These are phyloP conservation scores for Niveomyces coronatus DNA, from an alignment of 2,329 filamentous ascomycete species.

Conservation along the genomic window DNA sequence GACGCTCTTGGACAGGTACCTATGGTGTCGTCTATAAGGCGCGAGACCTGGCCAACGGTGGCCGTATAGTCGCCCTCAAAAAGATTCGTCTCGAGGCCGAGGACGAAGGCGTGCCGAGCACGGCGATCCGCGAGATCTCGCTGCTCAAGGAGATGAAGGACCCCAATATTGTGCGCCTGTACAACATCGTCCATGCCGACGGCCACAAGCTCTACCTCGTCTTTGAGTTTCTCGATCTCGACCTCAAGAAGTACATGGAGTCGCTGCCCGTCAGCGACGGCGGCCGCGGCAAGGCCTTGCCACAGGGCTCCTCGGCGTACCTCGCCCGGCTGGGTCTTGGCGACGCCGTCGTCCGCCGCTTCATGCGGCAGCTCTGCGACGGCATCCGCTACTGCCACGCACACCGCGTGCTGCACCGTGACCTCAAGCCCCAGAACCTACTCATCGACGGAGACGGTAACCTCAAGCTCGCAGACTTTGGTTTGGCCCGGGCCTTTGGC, in stretches of 20 bases:
- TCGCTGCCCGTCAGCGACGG: constrained; percentile 74
- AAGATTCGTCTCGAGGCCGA: constrained; percentile 93
- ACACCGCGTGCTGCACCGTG: constrained; percentile 77
- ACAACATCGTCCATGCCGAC: constrained; percentile 91
- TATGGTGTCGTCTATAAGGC: constrained; percentile 96
- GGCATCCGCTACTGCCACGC: constrained; percentile 84
- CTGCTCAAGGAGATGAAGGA: constrained; percentile 92
- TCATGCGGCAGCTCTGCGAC: constrained; percentile 80
- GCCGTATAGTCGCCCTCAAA: constrained; percentile 84
- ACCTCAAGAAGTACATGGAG: constrained; percentile 96
- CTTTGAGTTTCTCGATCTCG: constrained; percentile 82
- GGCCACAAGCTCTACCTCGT: constrained; percentile 93
- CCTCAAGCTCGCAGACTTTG: constrained; percentile 84
- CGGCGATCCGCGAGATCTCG: constrained; percentile 88
- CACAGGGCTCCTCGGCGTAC: constrained; percentile 59
- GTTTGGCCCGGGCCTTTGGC: constrained; percentile 80
- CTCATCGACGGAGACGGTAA: constrained; percentile 81
- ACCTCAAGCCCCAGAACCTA: constrained; percentile 84
- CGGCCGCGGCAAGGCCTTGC: constrained; percentile 74
- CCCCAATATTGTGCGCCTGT: constrained; percentile 75
- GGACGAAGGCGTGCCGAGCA: constrained; percentile 87
- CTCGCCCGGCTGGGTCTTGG: constrained; percentile 62
- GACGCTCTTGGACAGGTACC: constrained; percentile 48
- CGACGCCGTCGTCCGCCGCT: constrained; percentile 78
- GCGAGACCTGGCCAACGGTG: constrained; percentile 68